A percentile compares a stretch with the other conserved stretches of the same genome.
Conservation (phyloP, 2,329 filamentous ascomycete species). For the Cryoendolithus antarcticus region DNA sequence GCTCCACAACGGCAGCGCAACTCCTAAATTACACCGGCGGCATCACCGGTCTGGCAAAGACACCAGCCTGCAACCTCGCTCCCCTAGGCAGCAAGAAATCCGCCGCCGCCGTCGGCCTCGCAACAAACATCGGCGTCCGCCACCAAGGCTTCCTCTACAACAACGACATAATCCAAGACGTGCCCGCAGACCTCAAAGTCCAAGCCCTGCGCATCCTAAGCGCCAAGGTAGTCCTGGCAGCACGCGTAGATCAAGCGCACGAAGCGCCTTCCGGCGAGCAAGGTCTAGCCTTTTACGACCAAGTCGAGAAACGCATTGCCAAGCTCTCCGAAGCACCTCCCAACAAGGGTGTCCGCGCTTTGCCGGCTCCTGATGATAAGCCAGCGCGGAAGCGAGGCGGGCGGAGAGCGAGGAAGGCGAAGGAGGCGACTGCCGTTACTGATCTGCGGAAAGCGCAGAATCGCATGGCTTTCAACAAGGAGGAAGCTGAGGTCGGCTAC, state of each 20-base stretch:
- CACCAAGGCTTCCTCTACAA: conserved; percentile 92
- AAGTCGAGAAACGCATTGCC: conserved; percentile 75
- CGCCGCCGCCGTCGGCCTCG: conserved; percentile 60
- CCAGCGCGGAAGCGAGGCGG: conserved; percentile 86
- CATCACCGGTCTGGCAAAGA: conserved; percentile 76
- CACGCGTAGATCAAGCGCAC: conserved; percentile 78
- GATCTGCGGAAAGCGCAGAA: conserved; percentile 94
- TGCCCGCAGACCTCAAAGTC: conserved; percentile 75
- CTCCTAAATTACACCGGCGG: conserved; percentile 92
- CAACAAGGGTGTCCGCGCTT: conserved; percentile 74
- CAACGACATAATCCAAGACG: conserved; percentile 74
- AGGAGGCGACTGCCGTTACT: conserved; percentile 94
- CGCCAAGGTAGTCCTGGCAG: conserved; percentile 86
- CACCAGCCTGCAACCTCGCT: conserved; percentile 82
- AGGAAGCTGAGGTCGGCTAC: conserved; percentile 87
- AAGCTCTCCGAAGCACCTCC: conserved; percentile 86
- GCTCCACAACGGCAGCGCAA: conserved; percentile 85
- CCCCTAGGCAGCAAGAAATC: conserved; percentile 85
- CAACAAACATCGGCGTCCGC: conserved; percentile 80
- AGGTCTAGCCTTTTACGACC: conserved; percentile 68
- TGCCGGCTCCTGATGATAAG: conserved; percentile 91
- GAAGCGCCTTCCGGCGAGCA: conserved; percentile 68
- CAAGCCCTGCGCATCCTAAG: conserved; percentile 93
- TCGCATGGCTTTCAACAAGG: conserved; percentile 87
- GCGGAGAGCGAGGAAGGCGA: conserved; percentile 78